These are phyloP conservation scores for Verticillium albo-atrum DNA, from an alignment of 2,329 filamentous ascomycete species.

Conservation along the genomic window DNA sequence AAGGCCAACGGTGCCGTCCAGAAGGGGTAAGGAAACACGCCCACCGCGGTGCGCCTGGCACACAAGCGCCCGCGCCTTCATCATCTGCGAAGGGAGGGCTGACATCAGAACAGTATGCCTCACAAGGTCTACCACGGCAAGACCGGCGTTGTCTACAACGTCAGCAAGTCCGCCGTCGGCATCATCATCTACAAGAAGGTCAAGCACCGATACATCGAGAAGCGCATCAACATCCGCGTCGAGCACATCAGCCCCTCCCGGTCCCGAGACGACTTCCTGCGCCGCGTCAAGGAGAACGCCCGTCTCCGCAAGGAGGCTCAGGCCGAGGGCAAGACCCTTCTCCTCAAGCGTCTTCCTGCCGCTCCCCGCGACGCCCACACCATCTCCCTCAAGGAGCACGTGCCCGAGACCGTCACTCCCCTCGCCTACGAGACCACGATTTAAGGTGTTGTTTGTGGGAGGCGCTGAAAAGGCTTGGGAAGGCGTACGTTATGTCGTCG, in stretches of 20 bases:
- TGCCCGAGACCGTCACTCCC: conserved; percentile 86
- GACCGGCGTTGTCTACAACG: conserved; percentile 98
- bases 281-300: conserved; percentile 94
- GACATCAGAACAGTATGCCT: conserved; percentile 68
- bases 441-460: conserved; percentile 45
- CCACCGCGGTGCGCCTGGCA: background rate
- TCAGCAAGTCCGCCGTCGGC: conserved; percentile 95
- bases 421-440: conserved; percentile 98
- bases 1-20: conserved; percentile 98
- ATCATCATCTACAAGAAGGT: conserved; percentile 99
- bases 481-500: conserved; percentile 1
- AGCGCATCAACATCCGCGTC: conserved; percentile 98
- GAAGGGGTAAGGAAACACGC: conserved; percentile 70
- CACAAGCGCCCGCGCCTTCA: background rate
- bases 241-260: conserved; percentile 95
- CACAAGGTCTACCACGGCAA: conserved; percentile 99
- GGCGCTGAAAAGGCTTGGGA: conserved; percentile 8
- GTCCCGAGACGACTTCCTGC: conserved; percentile 94
- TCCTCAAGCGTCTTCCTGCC: conserved; percentile 87
- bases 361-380: conserved; percentile 77
- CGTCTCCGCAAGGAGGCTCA: conserved; percentile 90
- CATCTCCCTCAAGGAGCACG: conserved; percentile 75
- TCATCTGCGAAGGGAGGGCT: conserved; percentile 14
- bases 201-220: conserved; percentile 99
- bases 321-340: conserved; percentile 77